Conservation (phyloP, 192 early-diverging fungal species). For the Linnemannia elongata region DNA sequence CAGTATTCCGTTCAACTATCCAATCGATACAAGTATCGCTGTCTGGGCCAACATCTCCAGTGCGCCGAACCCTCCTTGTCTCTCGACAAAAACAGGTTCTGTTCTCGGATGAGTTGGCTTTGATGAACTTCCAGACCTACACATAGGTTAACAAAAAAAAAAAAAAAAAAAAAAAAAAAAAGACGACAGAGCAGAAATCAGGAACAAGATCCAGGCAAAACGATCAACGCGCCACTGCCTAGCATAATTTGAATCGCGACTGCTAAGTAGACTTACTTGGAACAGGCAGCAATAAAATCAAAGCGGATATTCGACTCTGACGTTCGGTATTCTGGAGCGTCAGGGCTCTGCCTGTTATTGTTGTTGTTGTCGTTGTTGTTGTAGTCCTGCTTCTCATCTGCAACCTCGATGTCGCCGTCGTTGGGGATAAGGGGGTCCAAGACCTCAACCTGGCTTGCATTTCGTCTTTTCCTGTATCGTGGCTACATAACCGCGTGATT, state of each 20-base stretch:
- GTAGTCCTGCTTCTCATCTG: slow-evolving; percentile 25
- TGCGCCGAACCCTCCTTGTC: no score
- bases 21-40: not conserved
- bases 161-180: no score
- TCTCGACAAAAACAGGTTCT: no score
- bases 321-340: slow-evolving; percentile 37
- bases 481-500: slow-evolving; percentile 15
- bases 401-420: slow-evolving; percentile 54
- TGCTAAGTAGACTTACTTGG: slow-evolving; percentile 25
- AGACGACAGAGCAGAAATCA: no score
- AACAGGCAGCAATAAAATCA: slow-evolving; percentile 35
- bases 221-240: no score
- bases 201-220: no score
- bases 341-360: not conserved
- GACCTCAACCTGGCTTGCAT: slow-evolving; percentile 29
- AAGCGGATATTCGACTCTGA: slow-evolving; percentile 50
- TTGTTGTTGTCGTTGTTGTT: no score
- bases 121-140: no score
- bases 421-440: slow-evolving; percentile 19
- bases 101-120: no score
- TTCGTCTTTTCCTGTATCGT: slow-evolving; percentile 29
- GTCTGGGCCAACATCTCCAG: not conserved
- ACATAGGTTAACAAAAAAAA: not conserved
- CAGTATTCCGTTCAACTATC: not conserved
- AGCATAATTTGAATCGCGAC: not conserved